phyloP scores from a whole-genome alignment of 768 basidiomycete genomes.

The Leccinum disarticulatum region DNA sequence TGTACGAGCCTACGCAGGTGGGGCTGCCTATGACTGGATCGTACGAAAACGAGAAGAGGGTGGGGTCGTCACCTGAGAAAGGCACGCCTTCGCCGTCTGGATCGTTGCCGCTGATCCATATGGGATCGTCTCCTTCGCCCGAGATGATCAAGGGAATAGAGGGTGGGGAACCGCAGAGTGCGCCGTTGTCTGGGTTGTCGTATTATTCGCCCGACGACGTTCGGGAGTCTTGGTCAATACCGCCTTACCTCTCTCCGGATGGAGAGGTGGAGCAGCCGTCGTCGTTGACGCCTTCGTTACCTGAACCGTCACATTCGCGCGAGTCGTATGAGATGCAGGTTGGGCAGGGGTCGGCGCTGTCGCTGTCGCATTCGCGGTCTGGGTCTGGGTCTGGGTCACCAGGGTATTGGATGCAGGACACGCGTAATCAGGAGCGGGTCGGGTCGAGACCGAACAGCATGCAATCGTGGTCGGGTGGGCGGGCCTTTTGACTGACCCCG shows the following conservation, averaged over 20 bases:
- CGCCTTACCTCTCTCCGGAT: constrained; percentile 46
- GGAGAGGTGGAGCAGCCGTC: constrained; percentile 40
- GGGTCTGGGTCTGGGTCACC: constrained; percentile 7
- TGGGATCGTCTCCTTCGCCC: constrained; percentile 9
- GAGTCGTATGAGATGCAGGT: constrained; percentile 40
- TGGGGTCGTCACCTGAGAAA: neutral
- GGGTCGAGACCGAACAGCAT: constrained; percentile 5
- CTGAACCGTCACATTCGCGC: neutral
- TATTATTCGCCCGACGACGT: constrained; percentile 59
- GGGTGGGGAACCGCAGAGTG: constrained; percentile 18
- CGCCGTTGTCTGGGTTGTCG: constrained; percentile 36
- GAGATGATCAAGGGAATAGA: neutral
- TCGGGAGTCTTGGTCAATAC: constrained; percentile 56
- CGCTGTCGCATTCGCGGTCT: constrained; percentile 1
- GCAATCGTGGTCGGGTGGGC: constrained; percentile 23
- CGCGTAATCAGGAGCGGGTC: neutral
- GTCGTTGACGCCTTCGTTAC: constrained; percentile 8
- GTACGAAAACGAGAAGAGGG: constrained; percentile 14
- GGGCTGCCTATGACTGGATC: constrained; percentile 28
- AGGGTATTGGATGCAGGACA: constrained; percentile 2
- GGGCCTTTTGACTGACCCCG: constrained; percentile 12
- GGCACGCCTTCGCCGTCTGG: neutral
- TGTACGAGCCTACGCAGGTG: constrained; percentile 49
- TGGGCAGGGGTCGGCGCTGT: constrained; percentile 22
- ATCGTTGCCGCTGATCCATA: constrained; percentile 9